Percentiles rank a stretch among this genome's conserved stretches.
phyloP scores from a whole-genome alignment of 1,284 basidiomycete species.

The Porodaedalea pini region DNA sequence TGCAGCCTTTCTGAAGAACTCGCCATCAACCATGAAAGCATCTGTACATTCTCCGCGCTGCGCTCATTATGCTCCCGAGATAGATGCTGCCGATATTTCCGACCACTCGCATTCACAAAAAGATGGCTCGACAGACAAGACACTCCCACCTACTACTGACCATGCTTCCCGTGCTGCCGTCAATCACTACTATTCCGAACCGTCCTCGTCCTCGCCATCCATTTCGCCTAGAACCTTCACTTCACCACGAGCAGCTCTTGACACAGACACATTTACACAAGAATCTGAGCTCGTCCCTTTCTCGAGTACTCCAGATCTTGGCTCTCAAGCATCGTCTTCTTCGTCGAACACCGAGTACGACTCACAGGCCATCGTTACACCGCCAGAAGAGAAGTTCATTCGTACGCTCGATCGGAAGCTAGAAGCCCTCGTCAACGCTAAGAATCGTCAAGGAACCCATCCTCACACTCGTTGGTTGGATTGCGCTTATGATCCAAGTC shows the following conservation, averaged over 20 bases:
- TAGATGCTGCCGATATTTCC: no score
- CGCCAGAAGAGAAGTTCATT: slow-evolving; percentile 10
- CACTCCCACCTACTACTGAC: no score
- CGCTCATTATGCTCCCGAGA: no score
- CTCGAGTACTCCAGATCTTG: slow-evolving; percentile 19
- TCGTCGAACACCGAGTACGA: not conserved
- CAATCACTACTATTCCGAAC: not conserved
- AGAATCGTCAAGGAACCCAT: not conserved
- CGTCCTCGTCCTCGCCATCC: not conserved
- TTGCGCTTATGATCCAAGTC: no score
- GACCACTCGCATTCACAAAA: no score
- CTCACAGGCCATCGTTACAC: slow-evolving; percentile 11
- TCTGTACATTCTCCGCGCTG: no score
- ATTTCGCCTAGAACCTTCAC: not conserved
- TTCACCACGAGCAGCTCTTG: not conserved
- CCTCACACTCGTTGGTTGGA: not conserved
- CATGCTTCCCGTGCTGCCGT: no score
- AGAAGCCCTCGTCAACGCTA: not conserved
- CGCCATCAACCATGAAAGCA: no score
- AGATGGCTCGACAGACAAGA: no score
- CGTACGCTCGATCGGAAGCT: slow-evolving; percentile 11
- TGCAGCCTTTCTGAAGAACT: no score
- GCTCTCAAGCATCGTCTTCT: slow-evolving; percentile 4
- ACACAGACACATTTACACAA: not conserved
- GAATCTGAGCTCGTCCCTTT: slow-evolving; percentile 7